A percentile compares a stretch with the other conserved stretches of the same genome.
Evolutionary conservation across 306 rosid genomes (phyloP).

Genomic region (Adenanthera pavonina): DNA sequence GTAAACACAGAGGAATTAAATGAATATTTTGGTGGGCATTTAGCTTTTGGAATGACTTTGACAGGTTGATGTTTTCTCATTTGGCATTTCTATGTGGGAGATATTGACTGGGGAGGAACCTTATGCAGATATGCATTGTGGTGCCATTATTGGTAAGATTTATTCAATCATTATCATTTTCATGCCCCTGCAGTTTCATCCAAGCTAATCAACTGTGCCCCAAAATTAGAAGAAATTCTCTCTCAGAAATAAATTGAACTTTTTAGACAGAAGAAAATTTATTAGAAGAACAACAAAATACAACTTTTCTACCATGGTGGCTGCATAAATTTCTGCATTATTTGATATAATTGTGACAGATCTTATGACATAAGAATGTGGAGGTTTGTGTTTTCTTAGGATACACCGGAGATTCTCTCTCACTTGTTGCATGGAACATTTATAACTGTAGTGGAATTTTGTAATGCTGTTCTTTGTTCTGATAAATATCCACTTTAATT

Average conservation of each 20-base stretch:
- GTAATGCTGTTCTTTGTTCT: conserved; percentile 14
- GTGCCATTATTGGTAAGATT: conserved; percentile 86
- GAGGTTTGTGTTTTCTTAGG: conserved; percentile 15
- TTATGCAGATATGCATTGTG: conserved; percentile 95
- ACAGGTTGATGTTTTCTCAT: conserved; percentile 95
- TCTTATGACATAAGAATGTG: conserved; percentile 7
- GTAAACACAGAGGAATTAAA: conserved; percentile 13
- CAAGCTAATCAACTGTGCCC: neutral
- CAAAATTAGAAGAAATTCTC: conserved; percentile 5
- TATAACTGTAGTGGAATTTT: neutral
- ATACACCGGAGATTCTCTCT: conserved; percentile 6
- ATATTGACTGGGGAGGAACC: conserved; percentile 93
- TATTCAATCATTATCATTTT: conserved; percentile 19
- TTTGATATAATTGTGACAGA: conserved; percentile 26
- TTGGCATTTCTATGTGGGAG: conserved; percentile 97
- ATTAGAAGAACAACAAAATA: conserved; percentile 16
- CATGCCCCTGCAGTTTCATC: neutral
- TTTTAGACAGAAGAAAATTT: neutral
- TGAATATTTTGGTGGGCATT: conserved; percentile 32
- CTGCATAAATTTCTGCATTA: conserved; percentile 14
- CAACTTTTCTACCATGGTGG: neutral
- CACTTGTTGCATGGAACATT: neutral
- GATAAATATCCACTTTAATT: neutral
- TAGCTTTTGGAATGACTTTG: conserved; percentile 32
- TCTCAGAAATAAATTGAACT: conserved; percentile 6